Evolutionary conservation across 139 green algal genomes (phyloP).

Genomic region (Axilococcus clingmanii): DNA sequence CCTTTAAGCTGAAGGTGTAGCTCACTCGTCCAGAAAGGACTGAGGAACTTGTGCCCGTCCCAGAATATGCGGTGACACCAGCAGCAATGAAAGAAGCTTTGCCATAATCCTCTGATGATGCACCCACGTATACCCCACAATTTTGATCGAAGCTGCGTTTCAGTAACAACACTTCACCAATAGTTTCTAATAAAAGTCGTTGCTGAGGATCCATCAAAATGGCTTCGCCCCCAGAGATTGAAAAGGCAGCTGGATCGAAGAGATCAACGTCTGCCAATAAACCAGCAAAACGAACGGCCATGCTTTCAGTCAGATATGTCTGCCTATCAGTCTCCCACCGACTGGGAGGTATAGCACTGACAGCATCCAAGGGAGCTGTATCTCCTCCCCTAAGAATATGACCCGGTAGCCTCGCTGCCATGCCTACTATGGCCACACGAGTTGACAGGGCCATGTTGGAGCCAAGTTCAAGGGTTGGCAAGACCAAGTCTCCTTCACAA

Average conservation of each 20-base stretch:
- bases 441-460: not conserved
- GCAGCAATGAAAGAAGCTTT: constrained; percentile 9
- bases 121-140: constrained; percentile 61
- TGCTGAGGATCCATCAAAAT: constrained; percentile 73
- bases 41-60: constrained; percentile 22
- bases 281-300: constrained; percentile 32
- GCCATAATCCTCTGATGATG: constrained; percentile 64
- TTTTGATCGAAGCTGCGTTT: not conserved
- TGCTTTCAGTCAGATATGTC: constrained; percentile 4
- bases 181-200: constrained; percentile 51
- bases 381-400: not conserved
- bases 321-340: constrained; percentile 4
- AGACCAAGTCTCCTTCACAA: too few species aligned
- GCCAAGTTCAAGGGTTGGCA: not conserved
- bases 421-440: constrained; percentile 1
- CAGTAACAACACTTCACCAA: constrained; percentile 20
- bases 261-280: constrained; percentile 46
- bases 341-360: not conserved
- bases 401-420: constrained; percentile 3
- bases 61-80: constrained; percentile 26
- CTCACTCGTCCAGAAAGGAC: constrained; percentile 41
- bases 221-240: constrained; percentile 42
- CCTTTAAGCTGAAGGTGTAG: constrained; percentile 42
- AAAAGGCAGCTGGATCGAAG: constrained; percentile 44
- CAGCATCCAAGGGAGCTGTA: not conserved